Evolutionary conservation across 805 yeast genomes (phyloP).

Genomic region (Candida sanyiensis): DNA sequence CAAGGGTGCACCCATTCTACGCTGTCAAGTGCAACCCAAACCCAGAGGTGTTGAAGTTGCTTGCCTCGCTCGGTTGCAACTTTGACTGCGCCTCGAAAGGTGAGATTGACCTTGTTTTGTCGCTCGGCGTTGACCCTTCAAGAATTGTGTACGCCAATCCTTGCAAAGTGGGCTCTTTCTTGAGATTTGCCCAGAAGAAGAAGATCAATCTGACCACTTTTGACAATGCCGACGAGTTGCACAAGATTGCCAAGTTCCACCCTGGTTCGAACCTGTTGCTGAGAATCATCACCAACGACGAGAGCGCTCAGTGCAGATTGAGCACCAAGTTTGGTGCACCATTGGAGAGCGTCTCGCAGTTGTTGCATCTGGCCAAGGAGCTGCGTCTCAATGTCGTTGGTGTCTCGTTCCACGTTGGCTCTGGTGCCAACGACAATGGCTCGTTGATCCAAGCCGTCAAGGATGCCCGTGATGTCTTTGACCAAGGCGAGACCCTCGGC

Average conservation of each 20-base stretch:
- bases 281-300: conserved; percentile 86
- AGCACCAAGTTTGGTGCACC: conserved; percentile 88
- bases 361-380: conserved; percentile 57
- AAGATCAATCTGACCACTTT: conserved; percentile 74
- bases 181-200: conserved; percentile 58
- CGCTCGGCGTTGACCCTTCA: conserved; percentile 55
- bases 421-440: conserved; percentile 75
- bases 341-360: conserved; percentile 41
- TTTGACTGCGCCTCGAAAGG: conserved; percentile 92
- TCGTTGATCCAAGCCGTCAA: conserved; percentile 64
- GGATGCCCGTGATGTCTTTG: conserved; percentile 68
- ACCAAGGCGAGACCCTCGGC: conserved; percentile 44
- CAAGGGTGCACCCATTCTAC: conserved; percentile 78
- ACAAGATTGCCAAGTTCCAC: conserved; percentile 61
- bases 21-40: conserved; percentile 95
- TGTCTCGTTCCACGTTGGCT: conserved; percentile 93
- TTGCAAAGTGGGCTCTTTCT: conserved; percentile 79
- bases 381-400: conserved; percentile 68
- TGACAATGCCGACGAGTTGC: conserved; percentile 81
- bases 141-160: conserved; percentile 90
- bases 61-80: conserved; percentile 60
- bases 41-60: conserved; percentile 45
- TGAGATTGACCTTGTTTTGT: conserved; percentile 67
- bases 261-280: conserved; percentile 68
- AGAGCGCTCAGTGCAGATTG: conserved; percentile 77